These are phyloP conservation scores for Teunomyces stri DNA, from an alignment of 805 yeast genomes.

Conservation along the genomic window DNA sequence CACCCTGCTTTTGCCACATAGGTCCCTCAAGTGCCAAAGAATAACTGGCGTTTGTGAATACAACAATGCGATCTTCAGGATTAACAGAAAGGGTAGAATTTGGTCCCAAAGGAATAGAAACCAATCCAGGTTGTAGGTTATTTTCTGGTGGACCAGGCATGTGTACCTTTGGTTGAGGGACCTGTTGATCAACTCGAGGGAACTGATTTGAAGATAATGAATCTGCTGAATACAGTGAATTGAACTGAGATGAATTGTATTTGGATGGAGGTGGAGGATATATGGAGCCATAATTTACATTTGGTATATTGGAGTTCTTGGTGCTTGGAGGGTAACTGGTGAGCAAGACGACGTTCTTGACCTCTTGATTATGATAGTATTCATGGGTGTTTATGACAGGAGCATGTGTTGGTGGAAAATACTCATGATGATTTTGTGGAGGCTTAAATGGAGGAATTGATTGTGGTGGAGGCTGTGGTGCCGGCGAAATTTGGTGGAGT, in stretches of 20 bases:
- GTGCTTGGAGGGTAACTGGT: too few species aligned
- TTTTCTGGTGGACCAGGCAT: background rate
- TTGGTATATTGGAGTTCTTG: background rate
- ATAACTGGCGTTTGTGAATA: constrained; percentile 33
- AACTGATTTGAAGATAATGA: background rate
- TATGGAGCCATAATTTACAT: background rate
- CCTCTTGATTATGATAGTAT: background rate
- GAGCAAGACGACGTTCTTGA: background rate
- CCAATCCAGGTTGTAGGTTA: background rate
- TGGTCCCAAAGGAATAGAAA: constrained; percentile 34
- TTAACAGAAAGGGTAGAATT: constrained; percentile 30
- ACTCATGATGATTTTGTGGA: background rate
- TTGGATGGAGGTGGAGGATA: background rate
- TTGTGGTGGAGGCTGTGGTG: background rate
- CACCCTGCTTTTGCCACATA: constrained; percentile 40
- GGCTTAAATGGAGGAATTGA: background rate
- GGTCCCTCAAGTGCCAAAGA: constrained; percentile 38
- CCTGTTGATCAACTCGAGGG: background rate
- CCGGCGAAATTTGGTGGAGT: background rate
- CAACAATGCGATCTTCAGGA: constrained; percentile 31
- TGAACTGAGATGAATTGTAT: background rate
- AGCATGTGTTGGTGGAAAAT: background rate
- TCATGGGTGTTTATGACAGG: background rate
- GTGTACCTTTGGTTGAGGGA: too few species aligned
- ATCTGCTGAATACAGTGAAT: background rate